Evolutionary conservation across 768 basidiomycete genomes (phyloP), one percentile per base, ranked within the genome.

Genomic region (Naganishia onofrii): DNA sequence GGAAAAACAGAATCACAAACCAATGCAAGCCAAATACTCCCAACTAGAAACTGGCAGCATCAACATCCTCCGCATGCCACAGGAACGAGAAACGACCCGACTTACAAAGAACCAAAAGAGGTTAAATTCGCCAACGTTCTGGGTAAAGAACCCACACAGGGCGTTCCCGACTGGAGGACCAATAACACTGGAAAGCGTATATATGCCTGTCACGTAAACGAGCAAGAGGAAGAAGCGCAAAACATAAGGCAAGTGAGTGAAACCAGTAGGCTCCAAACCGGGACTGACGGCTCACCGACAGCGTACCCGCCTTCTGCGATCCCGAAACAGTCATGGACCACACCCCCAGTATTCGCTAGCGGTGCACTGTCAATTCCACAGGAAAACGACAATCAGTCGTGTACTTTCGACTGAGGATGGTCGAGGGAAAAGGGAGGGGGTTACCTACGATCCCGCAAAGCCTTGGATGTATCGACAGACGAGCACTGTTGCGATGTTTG

Each of bases 401-500:
- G 15, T n/a, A 12, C 34, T 34, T 23, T 19, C 34, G 29, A n/a
- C n/a, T 38, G 34, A 9, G 34, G 48, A 4, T 13, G 48, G 15
- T 42, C 21, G 23, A 51, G 19, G 29, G 4, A 23, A 21, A 51
- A 51, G 19, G 29, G 4, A 23, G 21, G 31, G 6, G 44, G 38
- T 15, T 4, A 71, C 69, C 34, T 56, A 75, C 74, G 72, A 73
- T 63, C 75, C 75, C 7, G 75, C 70, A 42, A 76, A 71, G 21
- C 75, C 75, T 56, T 76, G 75, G 8, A 76, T 70, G 69, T 73
- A 76, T 46, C 75, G 71, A 46, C 75, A 74, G 31, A 74, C 70
- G 28, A 76, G 53, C 0, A 74, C 68, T 0, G 75, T 76, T 21
- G 70, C 72, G 8, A 73, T 64, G 29, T 76, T 76, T 21, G 72